phyloP scores from a whole-genome alignment of 2,329 filamentous ascomycete genomes.

The Nemania diffusa region DNA sequence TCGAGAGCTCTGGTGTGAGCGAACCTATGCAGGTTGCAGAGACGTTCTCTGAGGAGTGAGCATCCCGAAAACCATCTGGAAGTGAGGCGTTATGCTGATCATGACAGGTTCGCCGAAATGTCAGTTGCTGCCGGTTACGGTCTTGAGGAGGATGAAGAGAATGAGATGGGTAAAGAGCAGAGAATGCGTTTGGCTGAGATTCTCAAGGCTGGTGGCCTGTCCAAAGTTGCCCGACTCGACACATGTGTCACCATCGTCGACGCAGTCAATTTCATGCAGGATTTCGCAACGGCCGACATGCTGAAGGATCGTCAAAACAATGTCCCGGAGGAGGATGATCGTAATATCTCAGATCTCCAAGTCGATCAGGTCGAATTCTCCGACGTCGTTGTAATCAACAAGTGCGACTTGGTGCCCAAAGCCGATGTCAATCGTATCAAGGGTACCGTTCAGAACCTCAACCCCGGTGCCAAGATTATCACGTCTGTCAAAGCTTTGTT shows the following conservation, averaged over 20 bases:
- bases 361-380: slow-evolving; percentile 83
- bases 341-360: slow-evolving; percentile 79
- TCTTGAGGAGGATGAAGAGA: slow-evolving; percentile 44
- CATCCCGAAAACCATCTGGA: slow-evolving; percentile 74
- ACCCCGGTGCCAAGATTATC: slow-evolving; percentile 72
- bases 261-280: slow-evolving; percentile 76
- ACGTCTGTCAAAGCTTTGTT: slow-evolving; percentile 64
- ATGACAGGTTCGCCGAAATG: slow-evolving; percentile 46
- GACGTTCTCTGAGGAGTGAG: slow-evolving; percentile 54
- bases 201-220: slow-evolving; percentile 67
- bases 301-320: slow-evolving; percentile 70
- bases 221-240: slow-evolving; percentile 73
- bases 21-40: slow-evolving; percentile 39
- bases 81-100: slow-evolving; percentile 60
- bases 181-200: slow-evolving; percentile 42
- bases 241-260: slow-evolving; percentile 79
- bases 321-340: slow-evolving; percentile 73
- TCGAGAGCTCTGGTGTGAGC: slow-evolving; percentile 38
- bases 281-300: slow-evolving; percentile 77
- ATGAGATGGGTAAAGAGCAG: slow-evolving; percentile 41
- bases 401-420: slow-evolving; percentile 68
- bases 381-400: slow-evolving; percentile 78
- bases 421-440: slow-evolving; percentile 57
- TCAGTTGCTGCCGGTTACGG: slow-evolving; percentile 44
- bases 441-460: slow-evolving; percentile 68